Base-by-base conservation (phyloP, 805 yeast genomes). In the Phaffomyces thermotolerans region DNA sequence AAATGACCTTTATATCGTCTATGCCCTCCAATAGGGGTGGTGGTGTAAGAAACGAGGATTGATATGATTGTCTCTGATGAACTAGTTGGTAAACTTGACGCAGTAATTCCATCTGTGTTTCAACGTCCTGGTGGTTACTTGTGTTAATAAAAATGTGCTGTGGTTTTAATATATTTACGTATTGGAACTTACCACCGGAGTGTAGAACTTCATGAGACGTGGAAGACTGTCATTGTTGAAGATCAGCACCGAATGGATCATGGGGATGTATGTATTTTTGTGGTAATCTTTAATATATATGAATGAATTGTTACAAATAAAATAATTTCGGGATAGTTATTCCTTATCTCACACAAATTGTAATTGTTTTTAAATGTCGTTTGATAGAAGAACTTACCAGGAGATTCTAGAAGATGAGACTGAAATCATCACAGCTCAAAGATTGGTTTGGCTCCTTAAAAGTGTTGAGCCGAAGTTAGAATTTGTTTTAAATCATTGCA, bases 221-320 rank as follows among this genome's bases (percentile, higher is more conserved):
- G 98, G 96, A 38, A 85, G 75, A 3, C 97, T 95, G 55, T 84
- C 84, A 52, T 84, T 89, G 65, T 91, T 91, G 64, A 93, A 83
- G 60, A 86, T 85, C 40, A 87, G 66, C 20, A 86, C 93, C 5
- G 95, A 84, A 60, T 88, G 93, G 46, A 88, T 88, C 96, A 88
- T 33, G 14, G n/a, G n/a, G n/a, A n/a, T n/a, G n/a, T n/a, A n/a
- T n/a, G n/a, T n/a, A n/a, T n/a, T n/a, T n/a, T n/a, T n/a, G n/a
- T n/a, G n/a, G n/a, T n/a, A n/a, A n/a, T n/a, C n/a, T n/a, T n/a
- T n/a, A n/a, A n/a, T n/a, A n/a, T n/a, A n/a, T n/a, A n/a, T n/a
- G n/a, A n/a, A n/a, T n/a, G n/a, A n/a, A n/a, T n/a, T n/a, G n/a
- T n/a, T n/a, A n/a, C n/a, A n/a, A n/a, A n/a, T n/a, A n/a, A n/a